Base-by-base conservation (phyloP, 768 basidiomycete species). In the Crassisporium funariophilum region DNA sequence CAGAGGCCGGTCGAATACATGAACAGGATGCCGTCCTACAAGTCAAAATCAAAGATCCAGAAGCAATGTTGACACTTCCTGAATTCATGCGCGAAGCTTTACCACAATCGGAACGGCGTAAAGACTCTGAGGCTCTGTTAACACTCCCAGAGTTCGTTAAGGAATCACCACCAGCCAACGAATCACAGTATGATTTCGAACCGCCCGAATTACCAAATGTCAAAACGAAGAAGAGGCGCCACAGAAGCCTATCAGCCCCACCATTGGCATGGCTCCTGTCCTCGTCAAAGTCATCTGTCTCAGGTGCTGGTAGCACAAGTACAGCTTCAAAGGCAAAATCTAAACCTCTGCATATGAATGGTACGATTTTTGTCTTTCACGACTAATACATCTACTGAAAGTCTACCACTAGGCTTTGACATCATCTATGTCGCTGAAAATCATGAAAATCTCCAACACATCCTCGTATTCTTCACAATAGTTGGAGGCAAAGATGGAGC, bases 391-490 rank as follows among this genome's bases (percentile, higher is more conserved):
- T 36, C 33, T 40, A 31, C 41, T 53, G 20, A 51, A 24, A 5
- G 19, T 43, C 5, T 38, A 35, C 27, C 35, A 64, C 55, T 58
- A 56, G 71, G 58, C 4, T 76, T 81, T 46, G 75, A 78, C 24
- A 69, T 80, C 20, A 57, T 66, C 35, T 79, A 80, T 53, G 71
- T 81, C 24, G 78, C 79, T 19, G 95, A 97, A 65, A 80, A 91
- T 58, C 92, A 95, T 60, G 90, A 94, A 61, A 90, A 83, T 46
- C 78, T 98, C 4, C 82, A 84, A 17, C 86, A 86, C 39, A 76
- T 95, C 22, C 72, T 91, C 25, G 79, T 91, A 17, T 88, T 91
- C 61, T 70, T 94, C 41, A 78, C 79, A 16, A 69, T 83, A 23
- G 72, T 73, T 2, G 78, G 79, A 3, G 60, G 72, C 4, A 72